phyloP scores from a whole-genome alignment of 2,329 filamentous ascomycete species.

The Pseudocercospora eumusae region DNA sequence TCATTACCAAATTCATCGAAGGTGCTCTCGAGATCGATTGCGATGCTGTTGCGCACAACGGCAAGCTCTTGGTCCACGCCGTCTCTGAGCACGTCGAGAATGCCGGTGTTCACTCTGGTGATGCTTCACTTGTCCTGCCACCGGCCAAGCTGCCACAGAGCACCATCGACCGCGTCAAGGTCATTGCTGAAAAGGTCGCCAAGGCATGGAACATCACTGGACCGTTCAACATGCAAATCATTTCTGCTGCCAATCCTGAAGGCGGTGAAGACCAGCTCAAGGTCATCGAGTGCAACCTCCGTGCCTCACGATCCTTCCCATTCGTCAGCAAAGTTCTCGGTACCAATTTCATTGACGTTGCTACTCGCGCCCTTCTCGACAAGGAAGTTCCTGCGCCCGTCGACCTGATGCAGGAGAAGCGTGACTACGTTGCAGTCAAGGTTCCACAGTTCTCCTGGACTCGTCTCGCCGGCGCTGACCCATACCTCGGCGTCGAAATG shows the following conservation, averaged over 20 bases:
- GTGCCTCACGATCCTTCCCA: slow-evolving; percentile 95
- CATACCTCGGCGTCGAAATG: slow-evolving; percentile 98
- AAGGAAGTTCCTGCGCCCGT: slow-evolving; percentile 79
- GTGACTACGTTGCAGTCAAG: slow-evolving; percentile 93
- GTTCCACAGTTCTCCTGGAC: slow-evolving; percentile 99
- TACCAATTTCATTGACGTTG: slow-evolving; percentile 93
- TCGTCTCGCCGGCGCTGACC: slow-evolving; percentile 92
- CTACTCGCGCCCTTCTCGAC: slow-evolving; percentile 86
- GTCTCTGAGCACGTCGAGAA: slow-evolving; percentile 96
- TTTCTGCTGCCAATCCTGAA: slow-evolving; percentile 79
- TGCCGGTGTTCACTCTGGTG: slow-evolving; percentile 96
- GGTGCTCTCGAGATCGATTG: slow-evolving; percentile 95
- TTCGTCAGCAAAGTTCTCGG: slow-evolving; percentile 97
- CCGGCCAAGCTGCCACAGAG: slow-evolving; percentile 74
- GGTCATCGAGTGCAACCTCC: slow-evolving; percentile 97
- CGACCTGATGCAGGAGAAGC: slow-evolving; percentile 86
- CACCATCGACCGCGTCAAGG: slow-evolving; percentile 85
- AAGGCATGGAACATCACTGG: slow-evolving; percentile 97
- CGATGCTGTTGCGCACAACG: slow-evolving; percentile 84
- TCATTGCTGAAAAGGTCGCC: slow-evolving; percentile 93
- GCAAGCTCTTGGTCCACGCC: slow-evolving; percentile 85
- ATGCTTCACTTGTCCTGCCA: slow-evolving; percentile 90
- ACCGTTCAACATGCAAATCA: slow-evolving; percentile 99
- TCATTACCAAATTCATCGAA: slow-evolving; percentile 98
- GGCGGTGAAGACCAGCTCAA: slow-evolving; percentile 78